phyloP scores from a whole-genome alignment of 2,329 filamentous ascomycete genomes.

The Didymellaceae sp. region DNA sequence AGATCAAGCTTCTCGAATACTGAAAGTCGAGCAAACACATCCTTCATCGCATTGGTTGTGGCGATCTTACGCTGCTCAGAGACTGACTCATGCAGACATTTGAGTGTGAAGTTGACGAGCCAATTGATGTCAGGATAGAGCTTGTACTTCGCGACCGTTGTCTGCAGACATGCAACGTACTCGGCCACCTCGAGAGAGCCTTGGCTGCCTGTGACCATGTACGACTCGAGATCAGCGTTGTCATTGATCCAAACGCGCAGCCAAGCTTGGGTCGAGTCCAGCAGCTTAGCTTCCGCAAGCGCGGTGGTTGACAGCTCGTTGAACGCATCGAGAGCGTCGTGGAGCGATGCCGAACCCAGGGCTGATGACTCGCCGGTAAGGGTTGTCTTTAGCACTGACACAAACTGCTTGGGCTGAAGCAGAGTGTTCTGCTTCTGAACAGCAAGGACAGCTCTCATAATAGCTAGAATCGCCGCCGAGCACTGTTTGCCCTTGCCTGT shows the following conservation, averaged over 20 bases:
- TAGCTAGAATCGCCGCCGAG: conserved; percentile 31
- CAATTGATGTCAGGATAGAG: conserved; percentile 29
- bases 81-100: conserved; percentile 25
- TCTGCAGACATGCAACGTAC: conserved; percentile 30
- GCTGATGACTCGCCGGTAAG: conserved; percentile 23
- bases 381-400: conserved; percentile 30
- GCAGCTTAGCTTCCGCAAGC: conserved; percentile 25
- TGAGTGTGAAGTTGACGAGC: conserved; percentile 33
- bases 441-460: conserved; percentile 34
- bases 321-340: conserved; percentile 37
- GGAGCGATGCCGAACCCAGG: conserved; percentile 7
- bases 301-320: conserved; percentile 30
- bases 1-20: conserved; percentile 31
- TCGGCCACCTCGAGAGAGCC: conserved; percentile 21
- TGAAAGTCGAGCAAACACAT: conserved; percentile 24
- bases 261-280: conserved; percentile 24
- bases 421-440: conserved; percentile 32
- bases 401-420: conserved; percentile 31
- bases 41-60: conserved; percentile 20
- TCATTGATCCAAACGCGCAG: conserved; percentile 33
- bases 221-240: conserved; percentile 29
- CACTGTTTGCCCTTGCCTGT: conserved; percentile 31
- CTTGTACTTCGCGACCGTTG: conserved; percentile 31
- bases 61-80: conserved; percentile 15
- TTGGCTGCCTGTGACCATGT: conserved; percentile 14